These are phyloP conservation scores for Citrus trifoliata DNA, from an alignment of 345 rosid genomes.

Conservation along the genomic window DNA sequence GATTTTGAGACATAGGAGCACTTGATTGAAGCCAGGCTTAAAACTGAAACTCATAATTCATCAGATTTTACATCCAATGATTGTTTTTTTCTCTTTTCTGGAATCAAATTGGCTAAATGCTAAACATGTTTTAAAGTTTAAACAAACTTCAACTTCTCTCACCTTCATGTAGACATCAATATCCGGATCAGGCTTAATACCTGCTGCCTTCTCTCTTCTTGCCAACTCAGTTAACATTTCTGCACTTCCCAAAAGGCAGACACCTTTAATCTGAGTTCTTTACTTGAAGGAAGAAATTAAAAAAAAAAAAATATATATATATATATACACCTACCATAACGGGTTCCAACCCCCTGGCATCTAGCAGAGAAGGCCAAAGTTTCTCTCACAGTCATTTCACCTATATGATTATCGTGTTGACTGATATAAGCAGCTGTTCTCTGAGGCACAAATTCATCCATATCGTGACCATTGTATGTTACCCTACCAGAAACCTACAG, in stretches of 20 bases:
- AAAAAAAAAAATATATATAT: background rate
- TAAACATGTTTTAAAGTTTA: background rate
- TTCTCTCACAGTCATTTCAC: slow-evolving; percentile 84
- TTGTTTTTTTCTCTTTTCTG: background rate
- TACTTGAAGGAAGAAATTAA: background rate
- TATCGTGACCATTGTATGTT: slow-evolving; percentile 44
- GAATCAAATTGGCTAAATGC: background rate
- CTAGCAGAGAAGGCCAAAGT: slow-evolving; percentile 81
- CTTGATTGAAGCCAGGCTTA: background rate
- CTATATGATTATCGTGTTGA: slow-evolving; percentile 76
- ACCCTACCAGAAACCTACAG: slow-evolving; percentile 42
- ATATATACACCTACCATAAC: slow-evolving; percentile 35
- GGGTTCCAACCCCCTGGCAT: slow-evolving; percentile 74
- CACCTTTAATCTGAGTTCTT: background rate
- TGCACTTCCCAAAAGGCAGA: slow-evolving; percentile 13
- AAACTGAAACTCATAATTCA: background rate
- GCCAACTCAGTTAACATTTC: slow-evolving; percentile 67
- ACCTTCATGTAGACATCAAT: slow-evolving; percentile 83
- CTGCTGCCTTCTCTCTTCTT: slow-evolving; percentile 78
- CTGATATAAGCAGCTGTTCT: slow-evolving; percentile 62
- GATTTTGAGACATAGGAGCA: background rate
- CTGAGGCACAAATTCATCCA: slow-evolving; percentile 46
- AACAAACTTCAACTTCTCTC: background rate
- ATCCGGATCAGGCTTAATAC: slow-evolving; percentile 79
- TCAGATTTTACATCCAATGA: background rate